phyloP scores from a whole-genome alignment of 83 land plant genomes.

The Isoetes engelmannii region DNA sequence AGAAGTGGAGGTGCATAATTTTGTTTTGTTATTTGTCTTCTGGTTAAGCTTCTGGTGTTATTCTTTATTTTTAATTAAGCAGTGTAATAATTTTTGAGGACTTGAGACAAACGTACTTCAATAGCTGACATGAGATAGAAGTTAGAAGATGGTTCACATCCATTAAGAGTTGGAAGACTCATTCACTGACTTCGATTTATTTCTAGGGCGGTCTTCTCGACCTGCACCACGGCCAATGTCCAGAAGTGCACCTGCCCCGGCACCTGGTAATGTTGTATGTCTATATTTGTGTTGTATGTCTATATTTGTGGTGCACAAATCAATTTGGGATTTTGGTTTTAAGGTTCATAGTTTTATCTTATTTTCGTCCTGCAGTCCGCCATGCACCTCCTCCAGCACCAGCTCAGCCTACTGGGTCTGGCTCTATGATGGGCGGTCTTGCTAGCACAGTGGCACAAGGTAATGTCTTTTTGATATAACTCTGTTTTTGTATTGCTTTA shows the following conservation, averaged over 20 bases:
- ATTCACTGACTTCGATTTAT: not conserved
- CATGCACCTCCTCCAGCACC: conserved; percentile 59
- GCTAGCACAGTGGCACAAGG: conserved; percentile 62
- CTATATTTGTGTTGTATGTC: not conserved
- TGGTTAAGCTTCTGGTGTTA: too few relatives aligned
- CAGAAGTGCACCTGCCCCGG: not conserved
- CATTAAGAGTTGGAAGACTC: too few relatives aligned
- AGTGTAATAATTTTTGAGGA: too few relatives aligned
- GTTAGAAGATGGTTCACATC: too few relatives aligned
- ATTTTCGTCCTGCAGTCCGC: not conserved
- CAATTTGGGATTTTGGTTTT: not conserved
- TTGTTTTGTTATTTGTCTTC: too few relatives aligned
- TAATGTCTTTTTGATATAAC: conserved; percentile 8
- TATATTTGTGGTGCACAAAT: not conserved
- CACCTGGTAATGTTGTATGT: not conserved
- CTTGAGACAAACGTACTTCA: too few relatives aligned
- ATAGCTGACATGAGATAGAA: too few relatives aligned
- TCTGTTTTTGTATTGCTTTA: not conserved
- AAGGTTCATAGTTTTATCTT: not conserved
- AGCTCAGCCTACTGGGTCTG: conserved; percentile 33
- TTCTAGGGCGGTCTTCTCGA: not conserved
- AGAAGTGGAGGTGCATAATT: too few relatives aligned
- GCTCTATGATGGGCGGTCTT: conserved; percentile 49
- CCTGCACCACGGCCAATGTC: not conserved
- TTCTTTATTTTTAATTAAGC: too few relatives aligned